A percentile compares a stretch with the other conserved stretches of the same genome.
Conservation (phyloP, 2,329 filamentous ascomycete genomes). For the Arachnopeziza araneosa region DNA sequence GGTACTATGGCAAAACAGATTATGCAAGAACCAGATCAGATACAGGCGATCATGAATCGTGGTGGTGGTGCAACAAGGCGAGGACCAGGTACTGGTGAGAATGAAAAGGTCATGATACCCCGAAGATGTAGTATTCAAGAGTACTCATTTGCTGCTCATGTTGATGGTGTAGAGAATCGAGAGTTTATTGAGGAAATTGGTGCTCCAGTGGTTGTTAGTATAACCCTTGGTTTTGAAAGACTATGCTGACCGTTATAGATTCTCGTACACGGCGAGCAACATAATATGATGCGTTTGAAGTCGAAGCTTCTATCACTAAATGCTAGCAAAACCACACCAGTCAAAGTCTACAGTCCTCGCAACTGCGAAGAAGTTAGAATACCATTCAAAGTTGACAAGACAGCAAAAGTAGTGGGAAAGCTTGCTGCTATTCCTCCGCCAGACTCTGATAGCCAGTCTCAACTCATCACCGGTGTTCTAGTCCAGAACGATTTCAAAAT, state of each 20-base stretch:
- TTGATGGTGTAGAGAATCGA: constrained; percentile 91
- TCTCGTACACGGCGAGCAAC: constrained; percentile 91
- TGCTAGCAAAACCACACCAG: constrained; percentile 66
- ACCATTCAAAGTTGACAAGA: constrained; percentile 91
- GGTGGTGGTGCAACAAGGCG: constrained; percentile 55
- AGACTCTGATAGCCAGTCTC: constrained; percentile 39
- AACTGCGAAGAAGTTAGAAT: constrained; percentile 95
- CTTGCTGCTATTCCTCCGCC: constrained; percentile 71
- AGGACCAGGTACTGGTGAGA: constrained; percentile 53
- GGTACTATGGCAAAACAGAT: constrained; percentile 97
- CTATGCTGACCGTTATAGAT: constrained; percentile 51
- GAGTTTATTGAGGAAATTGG: constrained; percentile 95
- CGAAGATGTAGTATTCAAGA: constrained; percentile 90
- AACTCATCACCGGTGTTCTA: constrained; percentile 80
- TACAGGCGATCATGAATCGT: constrained; percentile 86
- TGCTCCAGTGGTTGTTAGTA: constrained; percentile 83
- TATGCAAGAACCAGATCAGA: constrained; percentile 89
- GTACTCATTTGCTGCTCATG: constrained; percentile 92
- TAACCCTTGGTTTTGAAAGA: background rate
- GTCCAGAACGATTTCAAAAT: constrained; percentile 98
- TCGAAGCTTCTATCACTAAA: constrained; percentile 93
- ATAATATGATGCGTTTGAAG: constrained; percentile 96
- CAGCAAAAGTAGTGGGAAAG: constrained; percentile 92
- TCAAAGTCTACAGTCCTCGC: constrained; percentile 87
- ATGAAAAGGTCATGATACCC: constrained; percentile 88